Evolutionary conservation across 805 yeast species (phyloP).

Genomic region (Kodamaea fukazawae): DNA sequence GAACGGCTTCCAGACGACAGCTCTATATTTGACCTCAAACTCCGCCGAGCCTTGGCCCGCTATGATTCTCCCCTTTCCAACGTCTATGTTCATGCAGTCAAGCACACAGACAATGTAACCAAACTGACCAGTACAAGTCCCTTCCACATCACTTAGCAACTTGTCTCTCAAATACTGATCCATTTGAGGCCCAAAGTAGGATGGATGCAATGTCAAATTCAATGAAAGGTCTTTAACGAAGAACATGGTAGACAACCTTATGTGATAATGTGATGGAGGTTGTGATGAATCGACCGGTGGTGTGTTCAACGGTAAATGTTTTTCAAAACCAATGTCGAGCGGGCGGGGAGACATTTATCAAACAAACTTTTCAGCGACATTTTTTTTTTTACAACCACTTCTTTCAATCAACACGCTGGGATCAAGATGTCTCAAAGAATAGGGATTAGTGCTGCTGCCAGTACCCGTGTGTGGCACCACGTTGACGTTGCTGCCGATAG

Average conservation of each 20-base stretch:
- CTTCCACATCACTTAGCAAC: conserved; percentile 92
- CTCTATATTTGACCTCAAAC: conserved; percentile 92
- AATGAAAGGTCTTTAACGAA: conserved; percentile 81
- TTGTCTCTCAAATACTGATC: conserved; percentile 87
- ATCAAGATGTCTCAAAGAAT: conserved; percentile 46
- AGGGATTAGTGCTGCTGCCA: conserved; percentile 64
- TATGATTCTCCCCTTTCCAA: conserved; percentile 88
- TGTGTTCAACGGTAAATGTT: too few species aligned
- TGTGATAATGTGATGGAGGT: too few species aligned
- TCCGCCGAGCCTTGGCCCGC: conserved; percentile 95
- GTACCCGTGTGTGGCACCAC: conserved; percentile 92
- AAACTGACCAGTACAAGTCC: conserved; percentile 97
- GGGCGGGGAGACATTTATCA: too few species aligned
- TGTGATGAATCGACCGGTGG: too few species aligned
- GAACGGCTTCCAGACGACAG: conserved; percentile 97
- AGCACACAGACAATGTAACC: conserved; percentile 96
- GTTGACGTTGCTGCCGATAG: conserved; percentile 82
- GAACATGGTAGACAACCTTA: conserved; percentile 27
- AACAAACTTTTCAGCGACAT: too few species aligned
- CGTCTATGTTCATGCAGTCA: conserved; percentile 91
- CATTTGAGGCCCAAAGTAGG: conserved; percentile 97
- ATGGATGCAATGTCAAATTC: conserved; percentile 91
- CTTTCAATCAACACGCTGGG: too few species aligned
- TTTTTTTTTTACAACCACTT: too few species aligned
- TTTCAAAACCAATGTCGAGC: too few species aligned